Evolutionary conservation across 1,284 basidiomycete genomes (phyloP), one percentile per base, ranked within the genome.

Genomic region (Marasmius fiardii): DNA sequence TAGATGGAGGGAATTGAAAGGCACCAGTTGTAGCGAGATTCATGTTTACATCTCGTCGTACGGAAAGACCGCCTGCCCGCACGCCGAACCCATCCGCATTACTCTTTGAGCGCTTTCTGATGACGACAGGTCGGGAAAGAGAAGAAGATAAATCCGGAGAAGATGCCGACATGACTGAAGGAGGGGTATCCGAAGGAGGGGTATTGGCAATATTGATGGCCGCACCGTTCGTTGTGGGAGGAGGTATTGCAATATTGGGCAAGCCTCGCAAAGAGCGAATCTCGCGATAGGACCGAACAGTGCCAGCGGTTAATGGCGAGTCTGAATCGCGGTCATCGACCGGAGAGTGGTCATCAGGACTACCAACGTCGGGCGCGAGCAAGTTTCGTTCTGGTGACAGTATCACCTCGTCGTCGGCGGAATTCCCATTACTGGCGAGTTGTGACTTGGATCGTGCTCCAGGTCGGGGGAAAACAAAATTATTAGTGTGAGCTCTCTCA

Each of bases 401-500:
- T 11, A 14, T 50, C 58, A 26, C 53, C 49, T 52, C 65, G 58
- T 69, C 65, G 31, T 69, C 67, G n/a, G 65, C 58, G 21, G 52
- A 56, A 21, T 57, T 34, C 8, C 54, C 49, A 39, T 62, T 67
- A 4, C 64, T 62, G 18, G 68, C 63, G 35, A 68, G 55, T 52
- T 71, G 73, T 3, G 69, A 68, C 55, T 68, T 65, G 21, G 71
- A 65, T 2, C 67, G 65, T 2, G 74, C 61, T n/a, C 31, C 49
- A 21, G 72, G 67, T 1, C 73, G 73, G 35, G 84, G 83, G 56
- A 86, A 84, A 1, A 78, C 77, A 57, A 86, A 86, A 49, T 76
- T 74, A 18, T 73, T 71, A 52, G 78, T 79, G 60, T 77, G 81
- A 1, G 79, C 71, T 20, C 72, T 67, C 18, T 73, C 69, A 34